These are phyloP conservation scores for Plectosphaerella cucumerina DNA, from an alignment of 2,329 filamentous ascomycete genomes.

Conservation along the genomic window DNA sequence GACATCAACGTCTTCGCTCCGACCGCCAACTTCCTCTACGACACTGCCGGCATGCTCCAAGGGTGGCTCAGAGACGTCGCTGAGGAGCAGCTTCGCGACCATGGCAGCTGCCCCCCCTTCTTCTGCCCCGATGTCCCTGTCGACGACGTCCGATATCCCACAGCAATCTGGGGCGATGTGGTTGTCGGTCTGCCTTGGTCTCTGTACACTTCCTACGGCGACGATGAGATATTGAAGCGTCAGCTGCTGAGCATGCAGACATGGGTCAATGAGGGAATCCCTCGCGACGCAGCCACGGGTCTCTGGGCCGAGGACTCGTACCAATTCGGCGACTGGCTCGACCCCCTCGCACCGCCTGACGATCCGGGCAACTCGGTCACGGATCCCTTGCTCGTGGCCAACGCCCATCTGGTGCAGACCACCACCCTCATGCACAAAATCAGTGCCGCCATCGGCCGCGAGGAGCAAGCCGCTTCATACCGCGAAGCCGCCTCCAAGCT, in stretches of 20 bases:
- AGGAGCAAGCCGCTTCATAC: background rate
- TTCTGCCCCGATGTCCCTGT: conserved; percentile 49
- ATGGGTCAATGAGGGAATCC: conserved; percentile 29
- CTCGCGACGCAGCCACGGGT: conserved; percentile 19
- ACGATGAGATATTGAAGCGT: conserved; percentile 26
- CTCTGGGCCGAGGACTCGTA: conserved; percentile 32
- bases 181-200: conserved; percentile 34
- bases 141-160: conserved; percentile 46
- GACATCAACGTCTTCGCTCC: background rate
- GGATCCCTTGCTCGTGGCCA: conserved; percentile 34
- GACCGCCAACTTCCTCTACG: background rate
- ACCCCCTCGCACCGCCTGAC: conserved; percentile 38
- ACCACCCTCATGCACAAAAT: conserved; percentile 31
- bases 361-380: conserved; percentile 34
- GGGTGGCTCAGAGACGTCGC: background rate
- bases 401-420: conserved; percentile 42
- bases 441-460: conserved; percentile 20
- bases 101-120: conserved; percentile 56
- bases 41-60: background rate
- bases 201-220: conserved; percentile 31
- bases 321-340: conserved; percentile 45
- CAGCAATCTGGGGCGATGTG: conserved; percentile 39
- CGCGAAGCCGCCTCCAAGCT: background rate
- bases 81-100: conserved; percentile 42
- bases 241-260: conserved; percentile 33